Conservation (phyloP, 306 rosid genomes). For the Malus sieversii region DNA sequence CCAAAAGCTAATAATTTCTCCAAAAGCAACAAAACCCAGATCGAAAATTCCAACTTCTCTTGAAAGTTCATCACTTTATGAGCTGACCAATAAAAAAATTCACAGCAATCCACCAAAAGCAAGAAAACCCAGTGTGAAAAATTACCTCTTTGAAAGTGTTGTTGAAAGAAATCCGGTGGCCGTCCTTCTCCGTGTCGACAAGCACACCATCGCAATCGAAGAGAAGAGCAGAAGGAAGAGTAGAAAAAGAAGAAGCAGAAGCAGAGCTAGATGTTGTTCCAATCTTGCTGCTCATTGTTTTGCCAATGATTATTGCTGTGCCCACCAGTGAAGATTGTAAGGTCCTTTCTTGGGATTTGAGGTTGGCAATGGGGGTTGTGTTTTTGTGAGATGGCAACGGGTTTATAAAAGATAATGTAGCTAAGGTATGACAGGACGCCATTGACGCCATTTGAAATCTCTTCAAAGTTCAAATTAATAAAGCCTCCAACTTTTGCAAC, state of each 20-base stretch:
- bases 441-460: constrained; percentile 40
- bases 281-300: constrained; percentile 3
- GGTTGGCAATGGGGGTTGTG: constrained; percentile 19
- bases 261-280: constrained; percentile 20
- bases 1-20: not conserved
- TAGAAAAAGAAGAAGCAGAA: constrained; percentile 23
- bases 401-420: constrained; percentile 37
- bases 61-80: not conserved
- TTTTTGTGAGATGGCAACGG: constrained; percentile 18
- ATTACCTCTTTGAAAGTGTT: constrained; percentile 79
- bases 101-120: not conserved
- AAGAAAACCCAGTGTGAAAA: not conserved
- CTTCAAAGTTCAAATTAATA: not conserved
- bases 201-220: constrained; percentile 98
- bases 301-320: constrained; percentile 10
- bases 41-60: not conserved
- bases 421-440: constrained; percentile 48
- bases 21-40: not conserved
- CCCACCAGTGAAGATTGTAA: constrained; percentile 38
- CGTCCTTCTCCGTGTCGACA: constrained; percentile 94
- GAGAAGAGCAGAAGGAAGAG: constrained; percentile 81
- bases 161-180: constrained; percentile 88
- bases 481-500: not conserved
- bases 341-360: constrained; percentile 26
- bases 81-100: not conserved